Percentiles rank a stretch among this genome's conserved stretches.
Evolutionary conservation across 116 monocot genomes (phyloP).

Genomic region (Iris pallida): DNA sequence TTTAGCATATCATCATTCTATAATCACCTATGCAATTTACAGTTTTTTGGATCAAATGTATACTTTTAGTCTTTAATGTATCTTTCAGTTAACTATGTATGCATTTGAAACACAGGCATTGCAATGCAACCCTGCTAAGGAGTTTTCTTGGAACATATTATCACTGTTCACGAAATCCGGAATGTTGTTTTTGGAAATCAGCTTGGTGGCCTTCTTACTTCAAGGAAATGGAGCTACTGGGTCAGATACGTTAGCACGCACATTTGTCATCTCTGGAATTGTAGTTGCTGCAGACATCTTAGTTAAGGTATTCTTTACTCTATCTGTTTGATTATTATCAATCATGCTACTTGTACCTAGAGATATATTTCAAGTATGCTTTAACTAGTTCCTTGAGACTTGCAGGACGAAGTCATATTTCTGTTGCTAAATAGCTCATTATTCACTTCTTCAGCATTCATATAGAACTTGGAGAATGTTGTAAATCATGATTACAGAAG

Average conservation of each 20-base stretch:
- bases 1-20: background rate
- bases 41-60: background rate
- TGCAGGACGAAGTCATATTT: too few species aligned
- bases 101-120: conserved; percentile 41
- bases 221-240: conserved; percentile 83
- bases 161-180: conserved; percentile 77
- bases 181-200: conserved; percentile 83
- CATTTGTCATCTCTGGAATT: conserved; percentile 72
- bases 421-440: too few species aligned
- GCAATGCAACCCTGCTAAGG: conserved; percentile 77
- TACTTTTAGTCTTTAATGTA: background rate
- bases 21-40: background rate
- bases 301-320: conserved; percentile 60
- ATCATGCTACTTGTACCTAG: too few species aligned
- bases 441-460: too few species aligned
- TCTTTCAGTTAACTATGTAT: background rate
- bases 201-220: conserved; percentile 81
- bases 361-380: too few species aligned
- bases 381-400: too few species aligned
- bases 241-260: conserved; percentile 65
- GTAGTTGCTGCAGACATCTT: conserved; percentile 75
- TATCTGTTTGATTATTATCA: background rate
- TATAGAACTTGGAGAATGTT: too few species aligned
- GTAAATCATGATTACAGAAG: too few species aligned
- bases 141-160: conserved; percentile 70